Evolutionary conservation across 148 eudicot species (phyloP), one percentile per base, ranked within the genome.

Genomic region (Rhododendron vialii): DNA sequence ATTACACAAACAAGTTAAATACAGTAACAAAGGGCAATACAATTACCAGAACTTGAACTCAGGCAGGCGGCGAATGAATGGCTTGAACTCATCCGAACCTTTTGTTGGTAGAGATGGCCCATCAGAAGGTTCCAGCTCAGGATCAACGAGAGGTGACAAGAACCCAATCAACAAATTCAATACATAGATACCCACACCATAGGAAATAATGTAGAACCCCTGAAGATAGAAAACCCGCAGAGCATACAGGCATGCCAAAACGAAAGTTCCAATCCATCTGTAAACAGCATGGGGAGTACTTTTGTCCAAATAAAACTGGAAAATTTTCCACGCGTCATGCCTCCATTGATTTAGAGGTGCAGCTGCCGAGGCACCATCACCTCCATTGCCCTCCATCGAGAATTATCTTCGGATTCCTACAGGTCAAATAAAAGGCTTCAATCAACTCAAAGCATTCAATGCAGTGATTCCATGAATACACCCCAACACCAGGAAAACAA

Each of bases 1-100:
- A 15, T 11, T 67, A 11, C 33, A 67, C 74, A 47, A 22, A 47
- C 11, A 48, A 48, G 20, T 43, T 18, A 71, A 9, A 33, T 17
- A 30, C 18, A 86, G 48, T n/a, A 51, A 83, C 3, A 55, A 76
- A 55, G 26, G 65, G 38, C 78, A 59, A 24, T 35, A 59, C 43
- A 74, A 47, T 86, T 89, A 95, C 98, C 98, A 95, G 91, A 95
- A 95, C 87, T 94, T 94, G 87, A 95, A 95, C 90, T 94, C 98
- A 0, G 98, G 98, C 17, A 95, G 95, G 47, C 98, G 92, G 55
- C 98, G 98, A 87, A 95, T 94, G 82, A 95, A 95, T 83, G 98
- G 98, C 90, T 95, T 95, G 88, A 94, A 95, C 76, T 95, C 98
- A 90, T 95, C 98, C 22, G 98, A 95, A 45, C 94, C 98, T 86